These are phyloP conservation scores for Gonium pectorale DNA, from an alignment of 139 green algal species.

Conservation along the genomic window DNA sequence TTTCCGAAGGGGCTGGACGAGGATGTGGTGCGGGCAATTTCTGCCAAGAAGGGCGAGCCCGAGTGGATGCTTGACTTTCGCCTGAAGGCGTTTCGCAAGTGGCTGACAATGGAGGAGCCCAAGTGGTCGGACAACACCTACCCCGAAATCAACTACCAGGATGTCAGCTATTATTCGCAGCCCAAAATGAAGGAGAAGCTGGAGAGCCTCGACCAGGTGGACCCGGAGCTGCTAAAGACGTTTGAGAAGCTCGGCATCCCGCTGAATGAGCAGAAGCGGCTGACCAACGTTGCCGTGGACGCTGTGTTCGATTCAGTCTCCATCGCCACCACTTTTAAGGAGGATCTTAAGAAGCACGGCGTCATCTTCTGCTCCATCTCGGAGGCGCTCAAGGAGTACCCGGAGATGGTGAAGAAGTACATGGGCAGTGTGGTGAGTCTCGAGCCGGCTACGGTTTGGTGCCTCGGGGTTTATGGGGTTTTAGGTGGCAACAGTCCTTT, in stretches of 20 bases:
- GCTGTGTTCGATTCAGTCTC: constrained; percentile 99
- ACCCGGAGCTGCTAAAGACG: constrained; percentile 95
- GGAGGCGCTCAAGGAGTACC: constrained; percentile 96
- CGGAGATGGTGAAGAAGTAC: constrained; percentile 95
- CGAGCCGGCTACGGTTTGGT: no score
- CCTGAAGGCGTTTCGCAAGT: constrained; percentile 93
- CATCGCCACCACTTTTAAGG: constrained; percentile 98
- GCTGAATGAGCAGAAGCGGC: constrained; percentile 97
- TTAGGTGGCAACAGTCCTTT: no score
- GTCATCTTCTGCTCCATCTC: constrained; percentile 98
- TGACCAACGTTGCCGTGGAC: constrained; percentile 98
- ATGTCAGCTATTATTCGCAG: constrained; percentile 95
- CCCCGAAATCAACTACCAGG: constrained; percentile 86
- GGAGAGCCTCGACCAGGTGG: constrained; percentile 91
- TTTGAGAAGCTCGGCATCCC: constrained; percentile 99
- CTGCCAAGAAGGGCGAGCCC: constrained; percentile 97
- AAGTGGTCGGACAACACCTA: constrained; percentile 93
- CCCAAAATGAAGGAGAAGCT: constrained; percentile 95
- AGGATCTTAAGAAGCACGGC: constrained; percentile 93
- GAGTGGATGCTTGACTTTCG: constrained; percentile 99
- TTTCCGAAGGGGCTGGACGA: constrained; percentile 87
- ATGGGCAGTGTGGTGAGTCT: constrained; percentile 91
- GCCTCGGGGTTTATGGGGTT: no score
- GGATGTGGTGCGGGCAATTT: constrained; percentile 97
- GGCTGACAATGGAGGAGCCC: constrained; percentile 97